Conservation (phyloP, 805 yeast genomes). For the Cephaloascus fragrans region DNA sequence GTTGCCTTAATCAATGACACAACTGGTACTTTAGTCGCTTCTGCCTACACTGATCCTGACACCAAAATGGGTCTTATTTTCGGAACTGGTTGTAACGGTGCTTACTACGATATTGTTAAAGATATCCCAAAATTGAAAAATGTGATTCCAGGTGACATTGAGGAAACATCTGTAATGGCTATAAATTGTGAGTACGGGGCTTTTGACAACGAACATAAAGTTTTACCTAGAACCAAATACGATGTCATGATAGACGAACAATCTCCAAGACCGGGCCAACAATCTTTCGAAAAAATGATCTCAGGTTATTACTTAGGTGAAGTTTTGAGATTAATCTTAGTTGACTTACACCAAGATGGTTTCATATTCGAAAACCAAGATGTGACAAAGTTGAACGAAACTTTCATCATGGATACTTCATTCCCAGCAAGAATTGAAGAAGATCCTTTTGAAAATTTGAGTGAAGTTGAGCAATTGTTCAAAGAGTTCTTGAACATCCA, state of each 20-base stretch:
- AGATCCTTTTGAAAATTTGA: constrained; percentile 78
- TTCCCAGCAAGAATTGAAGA: constrained; percentile 81
- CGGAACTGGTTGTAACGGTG: constrained; percentile 98
- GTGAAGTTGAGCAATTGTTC: constrained; percentile 65
- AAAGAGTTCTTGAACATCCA: constrained; percentile 44
- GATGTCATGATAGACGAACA: constrained; percentile 73
- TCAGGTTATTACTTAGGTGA: constrained; percentile 96
- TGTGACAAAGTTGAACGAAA: constrained; percentile 44
- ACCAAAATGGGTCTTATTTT: constrained; percentile 92
- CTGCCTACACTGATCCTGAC: constrained; percentile 81
- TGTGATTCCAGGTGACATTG: constrained; percentile 51
- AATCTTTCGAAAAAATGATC: constrained; percentile 92
- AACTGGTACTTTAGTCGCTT: constrained; percentile 93
- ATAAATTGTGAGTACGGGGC: constrained; percentile 98
- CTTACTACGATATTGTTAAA: constrained; percentile 71
- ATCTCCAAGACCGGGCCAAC: constrained; percentile 95
- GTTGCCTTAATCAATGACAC: constrained; percentile 95
- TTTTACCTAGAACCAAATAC: constrained; percentile 84
- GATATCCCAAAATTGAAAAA: constrained; percentile 80
- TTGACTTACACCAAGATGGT: constrained; percentile 61
- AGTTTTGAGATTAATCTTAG: constrained; percentile 66
- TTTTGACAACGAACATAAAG: constrained; percentile 79
- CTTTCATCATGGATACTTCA: constrained; percentile 82
- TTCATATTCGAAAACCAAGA: constrained; percentile 66
- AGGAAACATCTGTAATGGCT: constrained; percentile 69